Base-by-base conservation (phyloP, 2,329 filamentous ascomycete species). In the Metarhizium rileyi region DNA sequence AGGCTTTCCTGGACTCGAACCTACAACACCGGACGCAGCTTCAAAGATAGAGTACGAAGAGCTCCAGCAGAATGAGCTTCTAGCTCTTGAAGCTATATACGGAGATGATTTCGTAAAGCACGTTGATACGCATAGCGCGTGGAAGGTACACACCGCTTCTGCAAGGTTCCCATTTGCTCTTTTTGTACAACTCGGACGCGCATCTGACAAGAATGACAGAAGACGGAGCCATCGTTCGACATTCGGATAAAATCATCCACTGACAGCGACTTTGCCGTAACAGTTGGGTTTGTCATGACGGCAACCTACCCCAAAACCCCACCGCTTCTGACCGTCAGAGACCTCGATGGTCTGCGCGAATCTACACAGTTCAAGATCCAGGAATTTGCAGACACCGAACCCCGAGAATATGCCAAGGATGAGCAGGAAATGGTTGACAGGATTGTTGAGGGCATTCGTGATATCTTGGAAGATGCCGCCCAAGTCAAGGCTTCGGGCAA, bases 241-340 rank as follows among this genome's bases (percentile, higher is more conserved):
- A 82, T 97, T 47, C 80, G 77, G 47, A 75, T 97, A 55, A 88
- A 81, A 60, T 78, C 88, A 9, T 81, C 81, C 4, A 83, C 81
- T 0, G 85, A 93, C 60, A 76, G 81, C 35, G 84, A 90, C 45
- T 78, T 89, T 52, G 76, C 76, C 25, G 74, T 90, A 36, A 81
- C 80, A 2, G 69, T 97, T n/a, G 76, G 80, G 44, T 88, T 94
- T 47, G 84, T 87, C 50, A 73, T 97, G 56, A 93, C 89, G 8
- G 86, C 90, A 6, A 95, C 90, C 1, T 97, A 97, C 64, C 93
- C 91, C 4, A 95, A 88, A 62, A 86, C 89, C 1, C 71, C 82
- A 2, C 90, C 90, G 1, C 70, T 88, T 10, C 69, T 95, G 14
- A 81, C 77, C 4, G 63, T 94, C 42, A 84, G 86, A 55, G 74